Conservation (phyloP, 495 filamentous ascomycete species). For the Peziza echinospora region DNA sequence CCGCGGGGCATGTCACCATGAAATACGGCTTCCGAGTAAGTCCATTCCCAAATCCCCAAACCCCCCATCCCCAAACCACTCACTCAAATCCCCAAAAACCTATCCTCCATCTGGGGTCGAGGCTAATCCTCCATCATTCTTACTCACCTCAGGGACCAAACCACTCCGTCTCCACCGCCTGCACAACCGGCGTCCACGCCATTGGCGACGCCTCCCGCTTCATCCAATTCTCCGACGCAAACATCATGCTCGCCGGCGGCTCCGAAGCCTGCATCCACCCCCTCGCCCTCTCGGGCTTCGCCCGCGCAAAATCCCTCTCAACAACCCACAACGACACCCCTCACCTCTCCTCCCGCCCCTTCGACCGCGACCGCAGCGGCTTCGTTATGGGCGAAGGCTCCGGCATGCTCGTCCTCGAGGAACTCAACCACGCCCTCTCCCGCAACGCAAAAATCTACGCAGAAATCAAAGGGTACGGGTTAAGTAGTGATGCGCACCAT, state of each 20-base stretch:
- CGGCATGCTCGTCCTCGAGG: slow-evolving; percentile 70
- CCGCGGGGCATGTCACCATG: slow-evolving; percentile 86
- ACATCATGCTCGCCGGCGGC: slow-evolving; percentile 87
- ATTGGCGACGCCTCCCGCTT: slow-evolving; percentile 82
- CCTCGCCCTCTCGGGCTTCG: slow-evolving; percentile 76
- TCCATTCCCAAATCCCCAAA: background rate
- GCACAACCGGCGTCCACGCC: slow-evolving; percentile 84
- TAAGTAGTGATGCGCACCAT: slow-evolving; percentile 72
- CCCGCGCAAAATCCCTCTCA: slow-evolving; percentile 62
- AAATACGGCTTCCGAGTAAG: slow-evolving; percentile 57
- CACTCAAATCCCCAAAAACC: background rate
- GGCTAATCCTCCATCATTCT: background rate
- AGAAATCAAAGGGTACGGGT: slow-evolving; percentile 71
- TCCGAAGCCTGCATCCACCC: slow-evolving; percentile 93
- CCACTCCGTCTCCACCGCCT: slow-evolving; percentile 79
- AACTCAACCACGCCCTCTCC: slow-evolving; percentile 64
- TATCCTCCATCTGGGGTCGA: background rate
- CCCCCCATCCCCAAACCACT: background rate
- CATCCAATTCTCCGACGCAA: slow-evolving; percentile 72
- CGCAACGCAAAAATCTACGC: slow-evolving; percentile 70
- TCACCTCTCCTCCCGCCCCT: slow-evolving; percentile 54
- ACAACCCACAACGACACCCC: slow-evolving; percentile 63
- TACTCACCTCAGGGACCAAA: slow-evolving; percentile 45
- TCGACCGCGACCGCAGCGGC: slow-evolving; percentile 58
- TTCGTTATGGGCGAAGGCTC: slow-evolving; percentile 92